Conservation (phyloP, 495 filamentous ascomycete genomes). For the Hypoxylon subgilvum region DNA sequence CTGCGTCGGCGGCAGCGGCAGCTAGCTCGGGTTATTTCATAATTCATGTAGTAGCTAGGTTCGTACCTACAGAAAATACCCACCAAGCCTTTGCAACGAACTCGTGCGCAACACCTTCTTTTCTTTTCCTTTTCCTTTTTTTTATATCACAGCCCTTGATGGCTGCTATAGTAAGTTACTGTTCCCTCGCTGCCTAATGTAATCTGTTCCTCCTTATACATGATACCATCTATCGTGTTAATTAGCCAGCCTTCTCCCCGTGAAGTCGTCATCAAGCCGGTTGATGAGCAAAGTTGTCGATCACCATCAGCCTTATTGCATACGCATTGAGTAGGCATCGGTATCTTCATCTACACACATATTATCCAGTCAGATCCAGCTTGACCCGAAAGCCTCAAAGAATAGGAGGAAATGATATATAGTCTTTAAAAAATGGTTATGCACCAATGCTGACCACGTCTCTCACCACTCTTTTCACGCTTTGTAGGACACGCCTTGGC, state of each 20-base stretch:
- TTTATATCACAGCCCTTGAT: constrained; percentile 38
- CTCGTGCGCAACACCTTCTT: neutral
- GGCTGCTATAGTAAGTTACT: constrained; percentile 56
- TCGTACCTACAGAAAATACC: no score
- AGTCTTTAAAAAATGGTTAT: no score
- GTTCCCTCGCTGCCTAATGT: constrained; percentile 1
- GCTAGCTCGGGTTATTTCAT: no score
- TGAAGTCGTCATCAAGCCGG: constrained; percentile 17
- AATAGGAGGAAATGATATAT: no score
- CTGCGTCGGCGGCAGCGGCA: no score
- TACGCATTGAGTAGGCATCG: no score
- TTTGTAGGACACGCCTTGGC: constrained; percentile 54
- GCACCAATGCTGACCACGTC: constrained; percentile 31
- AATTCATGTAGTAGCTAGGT: no score
- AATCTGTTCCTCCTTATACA: neutral
- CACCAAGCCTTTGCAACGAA: no score
- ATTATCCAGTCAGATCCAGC: neutral
- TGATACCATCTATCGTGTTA: neutral
- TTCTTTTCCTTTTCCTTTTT: neutral
- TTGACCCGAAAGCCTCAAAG: no score
- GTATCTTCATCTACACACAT: neutral
- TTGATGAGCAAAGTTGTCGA: constrained; percentile 36
- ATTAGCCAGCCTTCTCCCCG: constrained; percentile 5
- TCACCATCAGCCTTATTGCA: no score
- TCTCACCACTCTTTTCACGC: constrained; percentile 13